phyloP scores from a whole-genome alignment of 1,139 yeast genomes.

The Suhomyces ambrosiae region DNA sequence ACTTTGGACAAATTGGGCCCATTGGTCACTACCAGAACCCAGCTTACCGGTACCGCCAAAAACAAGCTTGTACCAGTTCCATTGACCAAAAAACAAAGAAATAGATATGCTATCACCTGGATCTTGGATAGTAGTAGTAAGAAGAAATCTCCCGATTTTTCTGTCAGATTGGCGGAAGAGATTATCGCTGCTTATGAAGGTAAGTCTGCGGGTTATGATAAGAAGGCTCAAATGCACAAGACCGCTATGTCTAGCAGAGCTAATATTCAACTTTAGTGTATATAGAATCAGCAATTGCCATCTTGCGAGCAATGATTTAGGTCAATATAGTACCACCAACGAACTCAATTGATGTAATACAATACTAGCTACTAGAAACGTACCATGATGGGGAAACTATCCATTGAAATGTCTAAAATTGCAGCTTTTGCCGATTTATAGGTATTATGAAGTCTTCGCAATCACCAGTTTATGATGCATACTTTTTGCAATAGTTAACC shows the following conservation, averaged over 20 bases:
- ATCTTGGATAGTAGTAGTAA: constrained; percentile 80
- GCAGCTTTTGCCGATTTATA: no score
- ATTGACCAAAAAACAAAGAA: constrained; percentile 76
- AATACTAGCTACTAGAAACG: no score
- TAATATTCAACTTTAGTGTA: constrained; percentile 49
- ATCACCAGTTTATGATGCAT: no score
- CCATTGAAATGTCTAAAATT: no score
- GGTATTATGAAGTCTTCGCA: no score
- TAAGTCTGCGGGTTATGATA: constrained; percentile 80
- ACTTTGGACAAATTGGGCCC: constrained; percentile 87
- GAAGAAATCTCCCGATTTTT: constrained; percentile 76
- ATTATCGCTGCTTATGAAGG: constrained; percentile 77
- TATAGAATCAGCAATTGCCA: constrained; percentile 1
- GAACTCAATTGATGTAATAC: no score
- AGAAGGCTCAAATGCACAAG: constrained; percentile 81
- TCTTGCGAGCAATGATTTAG: background rate
- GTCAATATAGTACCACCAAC: background rate
- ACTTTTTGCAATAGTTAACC: no score
- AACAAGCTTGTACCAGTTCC: constrained; percentile 82
- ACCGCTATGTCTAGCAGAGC: constrained; percentile 83
- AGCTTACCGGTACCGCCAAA: constrained; percentile 85
- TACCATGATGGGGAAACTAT: no score
- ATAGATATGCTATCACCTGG: constrained; percentile 88
- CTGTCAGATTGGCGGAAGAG: constrained; percentile 92
- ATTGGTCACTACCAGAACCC: constrained; percentile 72